phyloP scores from a whole-genome alignment of 495 filamentous ascomycete species.

The Penicillium pancosmium region DNA sequence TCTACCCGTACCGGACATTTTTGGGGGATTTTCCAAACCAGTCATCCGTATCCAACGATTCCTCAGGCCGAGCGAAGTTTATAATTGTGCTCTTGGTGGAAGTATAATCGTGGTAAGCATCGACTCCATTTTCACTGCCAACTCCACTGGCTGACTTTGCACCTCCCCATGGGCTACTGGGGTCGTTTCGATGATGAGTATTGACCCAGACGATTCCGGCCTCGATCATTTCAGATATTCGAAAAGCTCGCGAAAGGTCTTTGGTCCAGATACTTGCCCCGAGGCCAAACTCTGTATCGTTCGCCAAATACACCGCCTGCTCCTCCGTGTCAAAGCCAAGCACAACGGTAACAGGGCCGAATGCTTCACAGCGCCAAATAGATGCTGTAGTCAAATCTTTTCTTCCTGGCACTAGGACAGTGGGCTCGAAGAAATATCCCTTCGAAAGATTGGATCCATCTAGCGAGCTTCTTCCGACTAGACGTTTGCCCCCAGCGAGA shows the following conservation, averaged over 20 bases:
- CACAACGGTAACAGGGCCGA: conserved; percentile 51
- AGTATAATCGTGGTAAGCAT: conserved; percentile 29
- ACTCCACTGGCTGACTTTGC: conserved; percentile 26
- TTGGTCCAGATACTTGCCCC: conserved; percentile 53
- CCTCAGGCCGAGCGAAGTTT: conserved; percentile 24
- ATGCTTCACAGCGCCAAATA: conserved; percentile 49
- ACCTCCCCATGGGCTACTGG: conserved; percentile 32
- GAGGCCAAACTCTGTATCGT: conserved; percentile 46
- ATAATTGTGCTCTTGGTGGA: conserved; percentile 28
- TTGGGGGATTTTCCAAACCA: conserved; percentile 23
- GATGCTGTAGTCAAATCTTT: conserved; percentile 14
- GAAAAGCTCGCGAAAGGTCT: conserved; percentile 52
- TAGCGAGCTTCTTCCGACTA: conserved; percentile 27
- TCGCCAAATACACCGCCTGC: conserved; percentile 42
- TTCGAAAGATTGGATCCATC: conserved; percentile 32
- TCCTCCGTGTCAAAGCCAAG: conserved; percentile 43
- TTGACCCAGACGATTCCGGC: conserved; percentile 59
- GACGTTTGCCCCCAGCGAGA: conserved; percentile 38
- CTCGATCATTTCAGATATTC: conserved; percentile 51
- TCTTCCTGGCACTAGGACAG: conserved; percentile 41
- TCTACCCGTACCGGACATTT: conserved; percentile 4
- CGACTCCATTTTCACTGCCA: conserved; percentile 32
- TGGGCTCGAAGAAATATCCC: conserved; percentile 63
- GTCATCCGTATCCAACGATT: conserved; percentile 24
- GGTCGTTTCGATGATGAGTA: conserved; percentile 33